These are phyloP conservation scores for Metschnikowia lochheadii DNA, from an alignment of 805 yeast genomes.

Conservation along the genomic window DNA sequence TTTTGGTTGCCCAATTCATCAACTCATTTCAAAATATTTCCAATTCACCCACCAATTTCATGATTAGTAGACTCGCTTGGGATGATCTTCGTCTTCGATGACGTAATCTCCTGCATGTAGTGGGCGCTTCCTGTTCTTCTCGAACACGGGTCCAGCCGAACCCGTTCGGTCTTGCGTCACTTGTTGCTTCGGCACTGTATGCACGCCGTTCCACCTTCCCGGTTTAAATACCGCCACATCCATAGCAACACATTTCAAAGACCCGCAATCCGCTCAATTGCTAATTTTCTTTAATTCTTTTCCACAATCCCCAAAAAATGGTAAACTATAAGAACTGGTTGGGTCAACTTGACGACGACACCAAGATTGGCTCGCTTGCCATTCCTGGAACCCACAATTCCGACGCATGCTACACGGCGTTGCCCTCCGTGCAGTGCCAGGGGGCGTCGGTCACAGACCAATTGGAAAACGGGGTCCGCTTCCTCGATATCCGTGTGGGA, in stretches of 20 bases:
- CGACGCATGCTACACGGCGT: slow-evolving; percentile 65
- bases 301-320: slow-evolving; percentile 22
- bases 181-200: neutral
- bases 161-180: neutral
- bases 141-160: neutral
- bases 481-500: slow-evolving; percentile 64
- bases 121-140: too few relatives aligned
- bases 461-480: slow-evolving; percentile 69
- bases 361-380: slow-evolving; percentile 49
- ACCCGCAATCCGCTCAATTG: neutral
- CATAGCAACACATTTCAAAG: neutral
- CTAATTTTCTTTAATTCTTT: neutral
- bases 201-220: neutral
- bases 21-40: too few relatives aligned
- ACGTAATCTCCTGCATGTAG: neutral
- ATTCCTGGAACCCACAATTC: slow-evolving; percentile 86
- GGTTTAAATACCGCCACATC: slow-evolving; percentile 1
- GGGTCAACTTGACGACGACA: slow-evolving; percentile 48
- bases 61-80: neutral
- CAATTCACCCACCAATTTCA: too few relatives aligned
- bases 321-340: slow-evolving; percentile 51
- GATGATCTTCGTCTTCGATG: neutral
- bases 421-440: slow-evolving; percentile 78
- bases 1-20: too few relatives aligned
- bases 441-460: slow-evolving; percentile 57